Base-by-base conservation (phyloP, 2,329 filamentous ascomycete genomes). In the Botrytis hyacinthi region DNA sequence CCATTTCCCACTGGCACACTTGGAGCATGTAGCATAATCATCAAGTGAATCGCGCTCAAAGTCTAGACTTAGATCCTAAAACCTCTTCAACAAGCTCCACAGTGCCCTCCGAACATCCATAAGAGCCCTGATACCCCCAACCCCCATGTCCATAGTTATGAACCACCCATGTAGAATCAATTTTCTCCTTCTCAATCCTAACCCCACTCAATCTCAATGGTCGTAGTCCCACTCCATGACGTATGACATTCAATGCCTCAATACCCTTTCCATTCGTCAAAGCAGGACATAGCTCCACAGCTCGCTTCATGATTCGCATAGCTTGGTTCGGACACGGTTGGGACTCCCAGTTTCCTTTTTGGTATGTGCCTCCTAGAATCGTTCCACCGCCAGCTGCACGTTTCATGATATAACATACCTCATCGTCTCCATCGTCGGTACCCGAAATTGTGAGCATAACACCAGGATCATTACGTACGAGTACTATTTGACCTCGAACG, bases 401-500 rank as follows among this genome's bases (percentile, higher is more conserved):
- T 73, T 88, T 86, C 91, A 93, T 93, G 44, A 92, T 87, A 78
- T 93, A 93, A 63, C 85, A 84, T 1, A 86, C 84, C 78, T 93
- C 91, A 57, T 91, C 89, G 0, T 85, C 83, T 2, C 88, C 89
- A 76, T 92, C 90, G 72, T 92, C 89, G 0, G 88, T 90, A 1
- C 90, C 90, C 10, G 88, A 90, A 0, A 87, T 84, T 0, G 84
- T 85, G 32, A 84, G 81, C 90, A 93, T 92, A 26, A 84, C 81
- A 8, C 86, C 86, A 0, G 89, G 86, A 67, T 88, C 86, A 77
- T 93, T 93, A 57, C 90, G 85, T 1, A 93, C 91, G 0, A 93
- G 78, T 0, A 92, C 88, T 60, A 91, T 89, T 83, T 98, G 95
- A 7, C 94, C 95, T 4, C 95, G 89, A 1, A 89, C 91, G 0